Conservation (phyloP, 2,329 filamentous ascomycete genomes). For the Penicillium verrucosum region DNA sequence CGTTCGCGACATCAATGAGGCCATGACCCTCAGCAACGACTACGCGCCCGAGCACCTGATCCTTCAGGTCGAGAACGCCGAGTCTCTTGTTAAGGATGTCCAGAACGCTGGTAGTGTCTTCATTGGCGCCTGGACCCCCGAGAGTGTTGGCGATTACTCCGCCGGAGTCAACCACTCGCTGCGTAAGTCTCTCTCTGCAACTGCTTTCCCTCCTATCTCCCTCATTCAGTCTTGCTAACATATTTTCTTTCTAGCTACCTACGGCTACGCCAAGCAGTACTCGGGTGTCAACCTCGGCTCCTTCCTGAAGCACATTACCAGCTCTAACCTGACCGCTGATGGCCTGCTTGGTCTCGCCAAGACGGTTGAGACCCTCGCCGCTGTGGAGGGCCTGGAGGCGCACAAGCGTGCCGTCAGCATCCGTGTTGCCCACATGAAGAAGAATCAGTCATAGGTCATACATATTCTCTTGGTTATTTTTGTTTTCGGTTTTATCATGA, state of each 20-base stretch:
- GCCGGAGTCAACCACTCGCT: slow-evolving; percentile 96
- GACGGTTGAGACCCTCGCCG: slow-evolving; percentile 92
- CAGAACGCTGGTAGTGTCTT: slow-evolving; percentile 96
- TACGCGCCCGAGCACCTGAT: slow-evolving; percentile 98
- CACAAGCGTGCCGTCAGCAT: slow-evolving; percentile 74
- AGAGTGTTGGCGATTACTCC: slow-evolving; percentile 96
- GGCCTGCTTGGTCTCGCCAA: slow-evolving; percentile 80
- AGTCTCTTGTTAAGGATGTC: slow-evolving; percentile 70
- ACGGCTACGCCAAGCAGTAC: slow-evolving; percentile 97
- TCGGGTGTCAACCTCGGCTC: slow-evolving; percentile 94
- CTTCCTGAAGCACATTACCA: slow-evolving; percentile 97
- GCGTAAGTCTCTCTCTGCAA: slow-evolving; percentile 63
- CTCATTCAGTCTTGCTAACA: slow-evolving; percentile 18
- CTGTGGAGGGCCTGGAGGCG: slow-evolving; percentile 91
- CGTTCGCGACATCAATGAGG: slow-evolving; percentile 67
- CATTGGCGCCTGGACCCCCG: slow-evolving; percentile 92
- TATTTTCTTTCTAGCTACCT: slow-evolving; percentile 64
- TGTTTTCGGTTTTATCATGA: slow-evolving; percentile 16
- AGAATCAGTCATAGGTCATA: slow-evolving; percentile 19
- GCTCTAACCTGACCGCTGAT: slow-evolving; percentile 80
- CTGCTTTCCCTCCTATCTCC: background rate
- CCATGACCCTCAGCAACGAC: slow-evolving; percentile 79
- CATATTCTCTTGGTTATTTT: slow-evolving; percentile 1
- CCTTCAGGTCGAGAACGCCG: slow-evolving; percentile 76
- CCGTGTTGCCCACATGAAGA: slow-evolving; percentile 50